phyloP scores from a whole-genome alignment of 2,329 filamentous ascomycete genomes.

The Ceratocystis smalleyi region DNA sequence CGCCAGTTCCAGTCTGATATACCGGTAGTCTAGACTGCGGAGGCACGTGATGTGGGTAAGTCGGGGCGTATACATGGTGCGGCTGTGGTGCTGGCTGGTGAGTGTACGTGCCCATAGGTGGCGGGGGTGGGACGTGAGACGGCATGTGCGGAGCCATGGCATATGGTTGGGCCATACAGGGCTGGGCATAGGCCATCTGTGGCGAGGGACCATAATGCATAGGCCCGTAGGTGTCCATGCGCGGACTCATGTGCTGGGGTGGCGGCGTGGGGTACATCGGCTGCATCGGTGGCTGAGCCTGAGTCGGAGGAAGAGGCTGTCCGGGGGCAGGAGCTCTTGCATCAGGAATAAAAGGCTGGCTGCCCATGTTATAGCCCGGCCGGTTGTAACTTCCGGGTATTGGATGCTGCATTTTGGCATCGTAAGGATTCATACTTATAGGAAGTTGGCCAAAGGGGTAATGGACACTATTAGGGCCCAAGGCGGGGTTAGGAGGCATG shows the following conservation, averaged over 20 bases:
- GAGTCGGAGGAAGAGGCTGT: background rate
- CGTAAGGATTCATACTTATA: slow-evolving; percentile 51
- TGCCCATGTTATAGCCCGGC: slow-evolving; percentile 85
- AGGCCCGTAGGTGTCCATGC: slow-evolving; percentile 30
- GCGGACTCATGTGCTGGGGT: slow-evolving; percentile 38
- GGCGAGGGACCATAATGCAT: slow-evolving; percentile 31
- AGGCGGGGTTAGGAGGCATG: slow-evolving; percentile 3
- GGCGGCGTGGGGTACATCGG: slow-evolving; percentile 1
- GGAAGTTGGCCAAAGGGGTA: slow-evolving; percentile 73
- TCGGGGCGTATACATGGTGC: background rate
- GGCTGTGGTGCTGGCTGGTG: slow-evolving; percentile 3
- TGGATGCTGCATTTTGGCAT: slow-evolving; percentile 51
- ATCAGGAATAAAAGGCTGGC: slow-evolving; percentile 72
- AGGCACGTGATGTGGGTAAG: slow-evolving; percentile 24
- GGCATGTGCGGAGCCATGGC: slow-evolving; percentile 31
- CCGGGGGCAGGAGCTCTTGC: slow-evolving; percentile 26
- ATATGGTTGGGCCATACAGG: slow-evolving; percentile 33
- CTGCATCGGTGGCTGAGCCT: background rate
- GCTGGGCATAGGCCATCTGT: slow-evolving; percentile 25
- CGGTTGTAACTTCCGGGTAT: slow-evolving; percentile 72
- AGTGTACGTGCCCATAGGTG: slow-evolving; percentile 35
- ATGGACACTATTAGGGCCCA: slow-evolving; percentile 27
- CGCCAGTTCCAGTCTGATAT: slow-evolving; percentile 26
- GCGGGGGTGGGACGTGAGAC: slow-evolving; percentile 20
- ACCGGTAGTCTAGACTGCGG: slow-evolving; percentile 28